Percentiles rank a stretch among this genome's conserved stretches.
phyloP scores from a whole-genome alignment of 176 grass and related monocot genomes.

The Hyparrhenia diplandra region DNA sequence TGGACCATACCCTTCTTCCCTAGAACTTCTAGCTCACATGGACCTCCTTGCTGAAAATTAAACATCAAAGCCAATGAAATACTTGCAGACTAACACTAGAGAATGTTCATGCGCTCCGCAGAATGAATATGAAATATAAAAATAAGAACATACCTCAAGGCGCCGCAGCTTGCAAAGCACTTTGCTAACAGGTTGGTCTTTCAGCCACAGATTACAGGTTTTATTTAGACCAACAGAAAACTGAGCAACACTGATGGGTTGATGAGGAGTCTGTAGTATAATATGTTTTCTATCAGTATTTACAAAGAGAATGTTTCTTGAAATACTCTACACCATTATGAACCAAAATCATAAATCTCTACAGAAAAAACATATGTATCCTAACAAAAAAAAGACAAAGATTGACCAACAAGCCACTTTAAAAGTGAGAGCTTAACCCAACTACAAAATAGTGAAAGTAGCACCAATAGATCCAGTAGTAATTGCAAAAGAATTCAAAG shows the following conservation, averaged over 20 bases:
- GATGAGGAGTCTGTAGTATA: slow-evolving; percentile 76
- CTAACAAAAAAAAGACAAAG: not conserved
- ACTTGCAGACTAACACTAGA: no score
- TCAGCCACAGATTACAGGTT: slow-evolving; percentile 73
- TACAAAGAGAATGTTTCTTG: slow-evolving; percentile 8
- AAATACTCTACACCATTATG: not conserved
- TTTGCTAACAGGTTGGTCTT: slow-evolving; percentile 75
- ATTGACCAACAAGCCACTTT: not conserved
- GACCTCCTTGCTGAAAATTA: slow-evolving; percentile 28
- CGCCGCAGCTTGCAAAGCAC: slow-evolving; percentile 77
- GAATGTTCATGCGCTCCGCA: not conserved
- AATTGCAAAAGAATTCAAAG: not conserved
- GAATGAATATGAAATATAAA: slow-evolving; percentile 20
- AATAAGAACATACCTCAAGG: slow-evolving; percentile 50
- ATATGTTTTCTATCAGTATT: slow-evolving; percentile 20
- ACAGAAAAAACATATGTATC: not conserved
- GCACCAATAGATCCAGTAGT: not conserved
- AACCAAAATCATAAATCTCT: slow-evolving; percentile 5
- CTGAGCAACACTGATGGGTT: slow-evolving; percentile 47
- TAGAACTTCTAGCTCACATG: slow-evolving; percentile 69
- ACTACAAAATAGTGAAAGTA: not conserved
- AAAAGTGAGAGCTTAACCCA: not conserved
- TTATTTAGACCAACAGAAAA: slow-evolving; percentile 79
- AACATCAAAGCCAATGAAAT: slow-evolving; percentile 10
- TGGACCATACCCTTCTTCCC: slow-evolving; percentile 83